Evolutionary conservation across 768 basidiomycete genomes (phyloP), one percentile per base, ranked within the genome.

Genomic region (Boletus tomentosulus): DNA sequence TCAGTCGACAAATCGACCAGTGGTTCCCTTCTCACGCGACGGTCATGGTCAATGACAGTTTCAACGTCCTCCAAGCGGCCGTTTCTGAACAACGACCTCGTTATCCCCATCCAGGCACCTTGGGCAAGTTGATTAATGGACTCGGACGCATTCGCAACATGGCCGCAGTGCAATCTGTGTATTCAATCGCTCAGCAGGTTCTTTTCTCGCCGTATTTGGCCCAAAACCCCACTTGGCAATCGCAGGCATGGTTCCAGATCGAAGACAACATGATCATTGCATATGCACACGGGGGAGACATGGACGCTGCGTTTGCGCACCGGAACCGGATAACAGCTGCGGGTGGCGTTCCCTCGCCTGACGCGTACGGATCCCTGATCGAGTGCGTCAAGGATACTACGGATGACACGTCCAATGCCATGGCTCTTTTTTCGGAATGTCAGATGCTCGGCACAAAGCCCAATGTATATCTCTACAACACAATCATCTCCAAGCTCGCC

Each of bases 401-500:
- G 11, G 96, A 98, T 69, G 96, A 98, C 62, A 87, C 93, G 0
- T 80, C 85, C 3, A 90, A 93, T 58, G 95, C 93, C 0, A 75
- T 93, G 70, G 79, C 83, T 30, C 79, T 98, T 30, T 98, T 87
- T 74, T 74, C 85, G 28, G 95, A 99, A 69, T 79, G 87, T 22
- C 79, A 84, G 56, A 69, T 73, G 42, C 79, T 82, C 27, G 84
- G 84, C 9, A 89, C 96, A 37, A 60, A 64, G 31, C 87, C 92
- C 15, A 94, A 91, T 64, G 78, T 87, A 45, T 99, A 87, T 73
- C 81, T 99, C 37, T 99, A 89, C 77, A 98, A 99, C 76, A 98
- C 92, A 62, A 87, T 95, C 73, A 98, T 99, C 71, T 93, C 91
- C 58, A 95, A 96, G 74, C 80, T 99, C 10, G 86, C 92, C 31